Conservation (phyloP, 208 protist genomes). For the Leishmania braziliensis region DNA sequence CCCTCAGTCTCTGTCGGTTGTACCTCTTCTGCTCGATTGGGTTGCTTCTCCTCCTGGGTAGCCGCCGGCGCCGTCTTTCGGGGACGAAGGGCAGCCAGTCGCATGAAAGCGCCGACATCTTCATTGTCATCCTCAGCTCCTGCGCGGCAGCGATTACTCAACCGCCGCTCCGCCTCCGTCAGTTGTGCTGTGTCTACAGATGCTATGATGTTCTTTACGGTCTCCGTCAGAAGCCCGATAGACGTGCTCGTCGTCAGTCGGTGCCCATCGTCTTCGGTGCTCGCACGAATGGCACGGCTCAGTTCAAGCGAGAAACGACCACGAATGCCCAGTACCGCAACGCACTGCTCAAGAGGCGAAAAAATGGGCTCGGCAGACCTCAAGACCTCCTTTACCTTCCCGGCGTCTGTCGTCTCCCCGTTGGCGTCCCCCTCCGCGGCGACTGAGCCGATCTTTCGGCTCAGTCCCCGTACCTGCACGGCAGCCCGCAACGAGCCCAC, state of each 20-base stretch:
- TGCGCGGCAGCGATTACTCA: conserved; percentile 12
- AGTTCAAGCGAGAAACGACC: conserved; percentile 72
- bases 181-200: conserved; percentile 43
- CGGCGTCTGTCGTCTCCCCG: background rate
- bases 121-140: conserved; percentile 10
- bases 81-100: conserved; percentile 18
- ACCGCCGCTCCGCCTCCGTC: conserved; percentile 44
- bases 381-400: background rate
- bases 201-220: conserved; percentile 38
- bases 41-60: background rate
- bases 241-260: conserved; percentile 58
- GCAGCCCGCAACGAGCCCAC: conserved; percentile 43
- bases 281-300: conserved; percentile 26
- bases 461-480: conserved; percentile 30
- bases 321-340: conserved; percentile 74
- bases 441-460: conserved; percentile 23
- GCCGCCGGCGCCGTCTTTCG: background rate
- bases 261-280: conserved; percentile 42
- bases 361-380: conserved; percentile 11
- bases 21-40: background rate
- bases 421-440: background rate
- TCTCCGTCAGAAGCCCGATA: conserved; percentile 34
- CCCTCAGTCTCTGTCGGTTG: background rate
- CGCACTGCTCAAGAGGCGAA: conserved; percentile 64
- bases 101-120: conserved; percentile 37